Evolutionary conservation across 345 rosid genomes (phyloP), one percentile per base, ranked within the genome.

Genomic region (Rhizophora apiculata): DNA sequence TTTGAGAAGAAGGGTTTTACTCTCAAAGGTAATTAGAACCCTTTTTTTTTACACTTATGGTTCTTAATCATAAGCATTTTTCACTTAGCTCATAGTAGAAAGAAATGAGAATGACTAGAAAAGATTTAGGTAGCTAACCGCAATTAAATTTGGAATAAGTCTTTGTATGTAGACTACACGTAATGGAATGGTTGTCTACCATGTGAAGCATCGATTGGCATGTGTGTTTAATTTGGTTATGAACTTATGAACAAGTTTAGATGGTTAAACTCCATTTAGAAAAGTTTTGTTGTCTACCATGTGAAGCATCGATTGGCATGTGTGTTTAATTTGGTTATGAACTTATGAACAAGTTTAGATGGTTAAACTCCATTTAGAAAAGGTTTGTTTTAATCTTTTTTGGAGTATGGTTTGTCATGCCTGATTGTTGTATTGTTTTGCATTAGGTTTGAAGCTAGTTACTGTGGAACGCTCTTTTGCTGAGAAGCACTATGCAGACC

Each of bases 1-100:
- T 95, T 95, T 72, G 99, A 92, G 88, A 90, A 90, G 88, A 95
- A 95, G 75, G 99, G 99, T 2, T 95, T 95, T 81, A 76, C 87
- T 66, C 81, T 95, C 84, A 92, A 88, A 74, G 99, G 97, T 92
- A 77, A 62, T 20, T 10, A 19, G 19, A 53, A 11, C 63, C 24
- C 24, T n/a, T 64, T 48, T 2, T n/a, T 16, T 16, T 27, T 6
- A n/a, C 36, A 24, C 58, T 19, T 5, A 21, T 60, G 19, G 32
- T 22, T 34, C 48, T 43, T 24, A 46, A 0, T 60, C 2, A 18
- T 24, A 15, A 18, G 52, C 4, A 57, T 52, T 31, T 31, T 31
- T 31, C 32, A 8, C 37, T 34, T 7, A 9, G 2, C 8, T 34
- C 9, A 7, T 34, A 9, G 37, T 34, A 8, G 37, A 34, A 6